These are phyloP conservation scores for Citrus sinensis DNA, from an alignment of 345 rosid genomes.

Conservation along the genomic window DNA sequence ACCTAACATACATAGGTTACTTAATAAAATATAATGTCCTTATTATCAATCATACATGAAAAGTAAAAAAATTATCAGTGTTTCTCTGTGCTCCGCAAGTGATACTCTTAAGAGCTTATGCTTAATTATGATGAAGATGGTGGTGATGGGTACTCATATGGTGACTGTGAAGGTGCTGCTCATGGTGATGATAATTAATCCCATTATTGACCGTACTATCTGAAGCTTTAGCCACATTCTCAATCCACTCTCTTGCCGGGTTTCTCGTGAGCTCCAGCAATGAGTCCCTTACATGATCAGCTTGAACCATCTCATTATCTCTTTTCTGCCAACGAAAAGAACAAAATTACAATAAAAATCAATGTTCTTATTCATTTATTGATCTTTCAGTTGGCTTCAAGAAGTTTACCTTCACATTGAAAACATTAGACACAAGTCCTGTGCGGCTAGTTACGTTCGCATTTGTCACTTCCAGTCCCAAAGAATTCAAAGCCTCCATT, in stretches of 20 bases:
- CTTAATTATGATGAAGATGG: neutral
- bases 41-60: neutral
- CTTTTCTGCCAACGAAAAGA: slow-evolving; percentile 48
- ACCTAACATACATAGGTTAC: no score
- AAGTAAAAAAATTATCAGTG: neutral
- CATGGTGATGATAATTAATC: slow-evolving; percentile 35
- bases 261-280: slow-evolving; percentile 71
- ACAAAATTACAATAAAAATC: neutral
- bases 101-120: neutral
- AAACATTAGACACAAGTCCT: slow-evolving; percentile 83
- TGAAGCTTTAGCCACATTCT: slow-evolving; percentile 31
- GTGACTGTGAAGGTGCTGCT: slow-evolving; percentile 39
- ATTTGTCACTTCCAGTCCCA: slow-evolving; percentile 84
- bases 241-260: slow-evolving; percentile 50
- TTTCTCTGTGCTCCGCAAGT: neutral
- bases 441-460: slow-evolving; percentile 74
- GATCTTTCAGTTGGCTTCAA: neutral
- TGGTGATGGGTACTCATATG: slow-evolving; percentile 6
- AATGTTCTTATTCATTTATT: neutral
- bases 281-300: slow-evolving; percentile 73
- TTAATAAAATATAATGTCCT: neutral
- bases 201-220: slow-evolving; percentile 23
- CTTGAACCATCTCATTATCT: slow-evolving; percentile 70
- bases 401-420: slow-evolving; percentile 72
- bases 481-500: slow-evolving; percentile 78